These are phyloP conservation scores for Dactylorhiza incarnata DNA, from an alignment of 106 monocot genomes.

Conservation along the genomic window DNA sequence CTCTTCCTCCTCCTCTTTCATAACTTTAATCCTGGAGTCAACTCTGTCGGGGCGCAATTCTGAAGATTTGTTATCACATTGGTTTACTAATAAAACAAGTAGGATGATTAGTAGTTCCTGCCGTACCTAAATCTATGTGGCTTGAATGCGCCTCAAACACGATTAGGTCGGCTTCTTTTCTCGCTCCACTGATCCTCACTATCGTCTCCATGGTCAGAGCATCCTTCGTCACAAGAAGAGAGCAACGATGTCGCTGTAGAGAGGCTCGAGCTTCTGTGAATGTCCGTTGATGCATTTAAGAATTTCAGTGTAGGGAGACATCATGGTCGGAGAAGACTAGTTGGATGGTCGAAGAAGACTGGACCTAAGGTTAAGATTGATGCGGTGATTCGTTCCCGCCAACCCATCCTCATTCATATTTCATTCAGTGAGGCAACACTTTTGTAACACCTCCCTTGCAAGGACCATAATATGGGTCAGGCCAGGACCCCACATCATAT, in stretches of 20 bases:
- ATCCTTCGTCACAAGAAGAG: not conserved
- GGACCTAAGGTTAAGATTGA: slow-evolving; percentile 9
- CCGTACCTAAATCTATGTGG: slow-evolving; percentile 11
- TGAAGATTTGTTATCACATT: not conserved
- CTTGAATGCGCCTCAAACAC: not conserved
- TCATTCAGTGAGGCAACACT: slow-evolving; percentile 35
- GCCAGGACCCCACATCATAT: too few species aligned
- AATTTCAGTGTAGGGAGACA: not conserved
- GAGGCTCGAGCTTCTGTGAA: slow-evolving; percentile 11
- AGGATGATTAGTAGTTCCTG: slow-evolving; percentile 5
- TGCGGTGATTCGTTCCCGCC: slow-evolving; percentile 27
- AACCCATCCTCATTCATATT: slow-evolving; percentile 51
- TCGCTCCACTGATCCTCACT: not conserved
- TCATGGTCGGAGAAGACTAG: slow-evolving; percentile 7
- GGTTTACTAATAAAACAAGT: not conserved
- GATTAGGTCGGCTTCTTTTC: not conserved
- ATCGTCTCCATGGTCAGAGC: not conserved
- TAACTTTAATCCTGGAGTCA: not conserved
- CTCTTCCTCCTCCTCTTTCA: too few species aligned
- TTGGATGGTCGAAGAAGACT: slow-evolving; percentile 8
- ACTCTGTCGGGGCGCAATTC: too few species aligned
- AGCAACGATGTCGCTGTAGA: not conserved
- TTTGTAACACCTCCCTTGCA: too few species aligned
- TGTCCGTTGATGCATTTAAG: not conserved
- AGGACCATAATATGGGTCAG: too few species aligned